Percentiles rank a stretch among this genome's conserved stretches.
phyloP scores from a whole-genome alignment of 2,329 filamentous ascomycete species.

The Aspergillus sp. region DNA sequence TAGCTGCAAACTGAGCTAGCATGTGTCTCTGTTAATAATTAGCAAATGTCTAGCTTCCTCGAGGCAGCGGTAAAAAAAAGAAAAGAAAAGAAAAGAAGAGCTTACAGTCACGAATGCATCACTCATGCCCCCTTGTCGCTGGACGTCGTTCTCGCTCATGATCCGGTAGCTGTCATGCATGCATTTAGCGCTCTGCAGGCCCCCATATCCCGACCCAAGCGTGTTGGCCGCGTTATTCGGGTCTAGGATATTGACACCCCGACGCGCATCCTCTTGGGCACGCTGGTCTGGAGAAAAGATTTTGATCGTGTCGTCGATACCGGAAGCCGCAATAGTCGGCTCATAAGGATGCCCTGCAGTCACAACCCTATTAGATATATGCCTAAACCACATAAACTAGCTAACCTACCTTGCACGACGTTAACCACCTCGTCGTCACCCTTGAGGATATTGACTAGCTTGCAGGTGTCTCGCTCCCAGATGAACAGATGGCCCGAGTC shows the following conservation, averaged over 20 bases:
- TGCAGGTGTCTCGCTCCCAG: conserved; percentile 63
- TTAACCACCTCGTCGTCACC: conserved; percentile 70
- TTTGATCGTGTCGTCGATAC: conserved; percentile 68
- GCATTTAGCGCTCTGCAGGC: conserved; percentile 57
- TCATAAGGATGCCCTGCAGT: conserved; percentile 63
- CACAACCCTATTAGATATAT: not conserved
- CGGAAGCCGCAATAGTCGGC: conserved; percentile 64
- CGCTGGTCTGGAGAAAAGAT: conserved; percentile 63
- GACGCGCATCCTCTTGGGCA: conserved; percentile 57
- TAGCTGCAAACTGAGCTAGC: conserved; percentile 44
- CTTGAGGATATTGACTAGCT: conserved; percentile 64
- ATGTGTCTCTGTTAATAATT: conserved; percentile 43
- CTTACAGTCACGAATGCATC: conserved; percentile 59
- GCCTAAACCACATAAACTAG: not conserved
- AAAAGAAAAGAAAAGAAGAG: conserved; percentile 9
- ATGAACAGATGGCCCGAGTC: conserved; percentile 69
- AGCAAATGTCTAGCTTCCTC: conserved; percentile 14
- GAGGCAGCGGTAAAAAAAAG: not conserved
- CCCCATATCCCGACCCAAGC: conserved; percentile 34
- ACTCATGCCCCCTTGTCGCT: conserved; percentile 57
- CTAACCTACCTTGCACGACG: conserved; percentile 58
- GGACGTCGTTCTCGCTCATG: conserved; percentile 61
- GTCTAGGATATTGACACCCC: conserved; percentile 58
- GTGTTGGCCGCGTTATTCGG: conserved; percentile 42
- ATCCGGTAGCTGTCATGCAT: conserved; percentile 63